Evolutionary conservation across 345 rosid genomes (phyloP).

Genomic region (Salix purpurea): DNA sequence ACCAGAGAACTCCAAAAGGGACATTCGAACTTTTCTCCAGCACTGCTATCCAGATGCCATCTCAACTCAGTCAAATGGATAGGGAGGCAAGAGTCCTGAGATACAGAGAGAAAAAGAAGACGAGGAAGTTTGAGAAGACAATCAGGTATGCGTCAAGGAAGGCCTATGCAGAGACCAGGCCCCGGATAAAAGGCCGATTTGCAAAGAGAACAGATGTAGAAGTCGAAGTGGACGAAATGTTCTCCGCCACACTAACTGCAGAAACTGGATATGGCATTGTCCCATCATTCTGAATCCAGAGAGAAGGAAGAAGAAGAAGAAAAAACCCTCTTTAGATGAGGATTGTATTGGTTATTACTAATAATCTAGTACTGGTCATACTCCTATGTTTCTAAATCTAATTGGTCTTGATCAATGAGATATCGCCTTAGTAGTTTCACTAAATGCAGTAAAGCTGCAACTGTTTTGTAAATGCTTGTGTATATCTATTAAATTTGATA

Average conservation of each 20-base stretch:
- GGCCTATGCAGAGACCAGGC: conserved; percentile 93
- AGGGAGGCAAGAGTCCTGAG: conserved; percentile 89
- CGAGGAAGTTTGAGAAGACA: conserved; percentile 83
- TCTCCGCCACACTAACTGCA: conserved; percentile 48
- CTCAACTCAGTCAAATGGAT: conserved; percentile 69
- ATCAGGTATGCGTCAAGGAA: conserved; percentile 96
- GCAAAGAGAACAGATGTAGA: conserved; percentile 70
- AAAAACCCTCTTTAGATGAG: background rate
- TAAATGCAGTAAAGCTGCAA: conserved; percentile 4
- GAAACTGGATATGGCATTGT: conserved; percentile 66
- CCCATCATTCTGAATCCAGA: conserved; percentile 51
- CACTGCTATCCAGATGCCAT: conserved; percentile 47
- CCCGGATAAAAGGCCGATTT: conserved; percentile 85
- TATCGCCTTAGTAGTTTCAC: conserved; percentile 13
- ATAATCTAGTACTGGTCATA: conserved; percentile 16
- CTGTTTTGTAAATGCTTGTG: conserved; percentile 27
- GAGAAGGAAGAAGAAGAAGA: background rate
- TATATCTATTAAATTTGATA: conserved; percentile 16
- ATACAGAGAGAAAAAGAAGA: conserved; percentile 94
- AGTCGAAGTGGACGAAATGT: conserved; percentile 58
- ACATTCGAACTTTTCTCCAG: conserved; percentile 53
- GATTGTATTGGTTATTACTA: conserved; percentile 15
- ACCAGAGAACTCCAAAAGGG: conserved; percentile 47
- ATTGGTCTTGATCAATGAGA: conserved; percentile 13
- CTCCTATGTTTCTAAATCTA: conserved; percentile 18